phyloP scores from a whole-genome alignment of 1,139 yeast species.

The Zhuliangozyma parablackwelliae region DNA sequence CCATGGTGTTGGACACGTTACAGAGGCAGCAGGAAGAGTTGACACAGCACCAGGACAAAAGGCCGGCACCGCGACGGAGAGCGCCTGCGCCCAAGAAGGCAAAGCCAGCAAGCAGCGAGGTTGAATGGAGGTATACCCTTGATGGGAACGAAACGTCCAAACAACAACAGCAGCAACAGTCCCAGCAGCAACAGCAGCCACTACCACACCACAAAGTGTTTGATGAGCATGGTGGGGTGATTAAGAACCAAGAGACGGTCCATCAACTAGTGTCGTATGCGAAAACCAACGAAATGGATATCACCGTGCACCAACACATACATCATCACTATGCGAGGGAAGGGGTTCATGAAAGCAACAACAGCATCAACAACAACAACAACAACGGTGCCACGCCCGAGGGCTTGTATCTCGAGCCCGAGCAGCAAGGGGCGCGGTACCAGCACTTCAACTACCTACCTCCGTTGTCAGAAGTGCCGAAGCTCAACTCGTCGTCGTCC shows the following conservation, averaged over 20 bases:
- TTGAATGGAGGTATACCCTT: constrained; percentile 35
- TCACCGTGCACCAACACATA: constrained; percentile 81
- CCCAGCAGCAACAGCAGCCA: not conserved
- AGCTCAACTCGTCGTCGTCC: constrained; percentile 53
- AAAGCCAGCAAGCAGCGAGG: constrained; percentile 8
- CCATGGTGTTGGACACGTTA: constrained; percentile 9
- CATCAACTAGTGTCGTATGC: constrained; percentile 61
- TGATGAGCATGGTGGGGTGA: constrained; percentile 40
- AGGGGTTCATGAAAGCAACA: constrained; percentile 3
- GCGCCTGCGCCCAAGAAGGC: not conserved
- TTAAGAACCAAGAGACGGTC: constrained; percentile 49
- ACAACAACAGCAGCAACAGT: too few relatives aligned
- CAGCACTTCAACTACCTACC: constrained; percentile 74
- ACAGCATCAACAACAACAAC: constrained; percentile 3
- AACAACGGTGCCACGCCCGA: constrained; percentile 5
- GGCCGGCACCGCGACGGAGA: constrained; percentile 1
- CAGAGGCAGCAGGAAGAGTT: constrained; percentile 12
- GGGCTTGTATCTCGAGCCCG: constrained; percentile 43
- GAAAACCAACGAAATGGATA: constrained; percentile 50
- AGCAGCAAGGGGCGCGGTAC: constrained; percentile 52
- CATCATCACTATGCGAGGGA: constrained; percentile 54
- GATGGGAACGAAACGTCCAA: not conserved
- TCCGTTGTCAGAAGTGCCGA: constrained; percentile 68
- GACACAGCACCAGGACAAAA: constrained; percentile 3
- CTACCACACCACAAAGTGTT: constrained; percentile 23